phyloP scores from a whole-genome alignment of 1,284 basidiomycete genomes.

The Papiliotrema nemorosa region DNA sequence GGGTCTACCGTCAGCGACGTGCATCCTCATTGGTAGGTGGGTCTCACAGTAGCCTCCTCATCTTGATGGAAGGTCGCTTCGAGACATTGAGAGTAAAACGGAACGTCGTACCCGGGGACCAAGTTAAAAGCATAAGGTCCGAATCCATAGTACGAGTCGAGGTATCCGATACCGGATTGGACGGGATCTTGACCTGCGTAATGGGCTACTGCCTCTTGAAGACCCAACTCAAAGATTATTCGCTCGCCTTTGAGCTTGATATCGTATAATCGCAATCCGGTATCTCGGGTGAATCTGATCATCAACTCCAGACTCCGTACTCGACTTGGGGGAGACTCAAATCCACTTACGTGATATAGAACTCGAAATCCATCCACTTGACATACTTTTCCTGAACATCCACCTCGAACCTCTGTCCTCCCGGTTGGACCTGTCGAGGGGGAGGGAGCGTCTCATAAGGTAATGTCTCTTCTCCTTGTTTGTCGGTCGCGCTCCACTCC shows the following conservation, averaged over 20 bases:
- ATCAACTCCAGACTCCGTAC: not conserved
- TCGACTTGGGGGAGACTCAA: not conserved
- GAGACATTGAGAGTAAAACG: slow-evolving; percentile 25
- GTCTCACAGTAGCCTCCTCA: slow-evolving; percentile 21
- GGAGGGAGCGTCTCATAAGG: slow-evolving; percentile 32
- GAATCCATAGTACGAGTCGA: slow-evolving; percentile 32
- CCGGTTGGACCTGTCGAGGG: slow-evolving; percentile 36
- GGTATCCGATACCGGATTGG: slow-evolving; percentile 24
- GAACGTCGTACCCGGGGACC: slow-evolving; percentile 37
- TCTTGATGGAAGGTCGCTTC: slow-evolving; percentile 29
- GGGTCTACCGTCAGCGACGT: slow-evolving; percentile 6
- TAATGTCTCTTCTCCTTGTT: slow-evolving; percentile 14
- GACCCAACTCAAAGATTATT: slow-evolving; percentile 41
- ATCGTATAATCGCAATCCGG: slow-evolving; percentile 38
- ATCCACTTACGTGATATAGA: slow-evolving; percentile 27
- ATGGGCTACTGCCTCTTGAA: slow-evolving; percentile 41
- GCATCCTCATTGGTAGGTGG: not conserved
- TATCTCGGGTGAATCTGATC: slow-evolving; percentile 35
- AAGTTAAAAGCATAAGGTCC: slow-evolving; percentile 35
- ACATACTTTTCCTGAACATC: slow-evolving; percentile 37
- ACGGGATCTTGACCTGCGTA: slow-evolving; percentile 37
- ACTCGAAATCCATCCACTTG: slow-evolving; percentile 35
- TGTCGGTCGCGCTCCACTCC: slow-evolving; percentile 34
- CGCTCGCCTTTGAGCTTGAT: slow-evolving; percentile 41
- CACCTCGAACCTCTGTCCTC: slow-evolving; percentile 38